A percentile compares a stretch with the other conserved stretches of the same genome.
These are phyloP conservation scores for Scleromitrula shiraiana DNA, from an alignment of 2,329 filamentous ascomycete genomes.

Conservation along the genomic window DNA sequence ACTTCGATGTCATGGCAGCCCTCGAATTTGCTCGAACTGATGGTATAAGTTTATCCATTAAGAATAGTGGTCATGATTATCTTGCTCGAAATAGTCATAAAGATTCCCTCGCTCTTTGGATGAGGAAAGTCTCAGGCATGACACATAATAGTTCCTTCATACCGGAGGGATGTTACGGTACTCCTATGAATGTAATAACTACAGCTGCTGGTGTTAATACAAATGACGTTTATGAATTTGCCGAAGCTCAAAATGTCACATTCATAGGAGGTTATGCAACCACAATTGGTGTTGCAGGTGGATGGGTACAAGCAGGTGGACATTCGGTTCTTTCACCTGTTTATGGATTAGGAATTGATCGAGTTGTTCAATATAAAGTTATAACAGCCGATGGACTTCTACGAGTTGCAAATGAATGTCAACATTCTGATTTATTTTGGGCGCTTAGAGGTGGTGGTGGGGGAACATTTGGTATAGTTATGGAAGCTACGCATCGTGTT, in stretches of 20 bases:
- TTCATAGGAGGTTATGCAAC: slow-evolving; percentile 18
- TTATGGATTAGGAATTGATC: slow-evolving; percentile 43
- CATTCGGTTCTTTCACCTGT: slow-evolving; percentile 44
- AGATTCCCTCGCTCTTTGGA: slow-evolving; percentile 16
- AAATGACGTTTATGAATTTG: slow-evolving; percentile 22
- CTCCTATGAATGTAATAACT: slow-evolving; percentile 19
- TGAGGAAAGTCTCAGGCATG: slow-evolving; percentile 10
- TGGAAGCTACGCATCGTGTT: slow-evolving; percentile 15
- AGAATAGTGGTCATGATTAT: slow-evolving; percentile 23
- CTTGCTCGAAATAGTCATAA: slow-evolving; percentile 19
- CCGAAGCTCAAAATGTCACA: slow-evolving; percentile 23
- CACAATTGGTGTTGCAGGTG: slow-evolving; percentile 44
- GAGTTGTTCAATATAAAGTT: slow-evolving; percentile 40
- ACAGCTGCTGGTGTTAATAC: slow-evolving; percentile 21
- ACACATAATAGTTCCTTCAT: slow-evolving; percentile 7
- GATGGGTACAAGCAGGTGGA: slow-evolving; percentile 43
- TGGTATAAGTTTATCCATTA: slow-evolving; percentile 33
- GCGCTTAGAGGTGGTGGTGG: slow-evolving; percentile 40
- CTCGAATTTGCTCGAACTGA: slow-evolving; percentile 36
- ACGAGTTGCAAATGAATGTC: slow-evolving; percentile 34
- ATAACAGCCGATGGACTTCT: slow-evolving; percentile 39
- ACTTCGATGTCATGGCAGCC: slow-evolving; percentile 37
- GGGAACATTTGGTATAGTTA: slow-evolving; percentile 38
- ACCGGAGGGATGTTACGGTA: slow-evolving; percentile 12
- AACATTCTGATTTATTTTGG: slow-evolving; percentile 42